phyloP scores from a whole-genome alignment of 169 alveolate genomes.

The Plasmodium blacklocki region DNA sequence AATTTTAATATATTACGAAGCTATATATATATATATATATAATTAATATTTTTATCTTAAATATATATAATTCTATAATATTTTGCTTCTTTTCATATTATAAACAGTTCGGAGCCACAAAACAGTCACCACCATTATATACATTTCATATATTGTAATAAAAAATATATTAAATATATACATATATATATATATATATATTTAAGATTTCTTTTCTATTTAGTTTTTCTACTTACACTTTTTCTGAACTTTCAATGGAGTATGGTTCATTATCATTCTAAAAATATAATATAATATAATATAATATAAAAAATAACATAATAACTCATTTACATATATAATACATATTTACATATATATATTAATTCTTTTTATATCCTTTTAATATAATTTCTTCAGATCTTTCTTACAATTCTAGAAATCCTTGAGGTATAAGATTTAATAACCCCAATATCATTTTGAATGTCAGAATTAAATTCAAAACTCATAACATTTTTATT shows the following conservation, averaged over 20 bases:
- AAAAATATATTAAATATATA: not conserved
- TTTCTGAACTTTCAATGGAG: constrained; percentile 71
- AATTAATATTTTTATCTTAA: not conserved
- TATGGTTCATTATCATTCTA: constrained; percentile 60
- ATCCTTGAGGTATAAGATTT: constrained; percentile 43
- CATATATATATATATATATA: constrained; percentile 2
- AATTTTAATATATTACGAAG: not conserved
- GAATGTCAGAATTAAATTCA: constrained; percentile 59
- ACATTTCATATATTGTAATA: too few relatives aligned
- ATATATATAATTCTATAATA: too few relatives aligned
- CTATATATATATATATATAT: too few relatives aligned
- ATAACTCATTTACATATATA: not conserved
- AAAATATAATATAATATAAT: not conserved
- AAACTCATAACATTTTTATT: constrained; percentile 11
- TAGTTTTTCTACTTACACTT: constrained; percentile 41
- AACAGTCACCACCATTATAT: too few relatives aligned
- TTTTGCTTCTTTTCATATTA: too few relatives aligned
- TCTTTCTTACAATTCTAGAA: constrained; percentile 42
- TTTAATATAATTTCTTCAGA: not conserved
- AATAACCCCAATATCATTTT: constrained; percentile 51
- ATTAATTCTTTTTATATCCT: not conserved
- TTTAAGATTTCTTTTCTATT: not conserved
- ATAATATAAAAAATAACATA: not conserved
- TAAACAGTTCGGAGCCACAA: too few relatives aligned
- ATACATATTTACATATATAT: not conserved